Base-by-base conservation (phyloP, 1,284 basidiomycete genomes). In the Phaffia rhodozyma region DNA sequence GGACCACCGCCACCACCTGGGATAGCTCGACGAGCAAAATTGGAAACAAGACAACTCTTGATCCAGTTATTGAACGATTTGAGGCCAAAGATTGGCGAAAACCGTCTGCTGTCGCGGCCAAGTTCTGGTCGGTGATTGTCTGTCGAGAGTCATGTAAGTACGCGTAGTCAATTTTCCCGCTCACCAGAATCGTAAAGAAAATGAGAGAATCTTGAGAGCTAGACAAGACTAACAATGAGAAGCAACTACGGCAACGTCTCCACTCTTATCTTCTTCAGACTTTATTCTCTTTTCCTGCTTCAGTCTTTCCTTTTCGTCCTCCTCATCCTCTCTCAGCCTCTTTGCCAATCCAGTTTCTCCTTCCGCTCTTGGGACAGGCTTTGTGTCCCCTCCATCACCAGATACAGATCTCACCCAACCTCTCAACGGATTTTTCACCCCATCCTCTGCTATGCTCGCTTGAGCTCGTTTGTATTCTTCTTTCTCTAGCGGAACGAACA, bases 61-160 rank as follows among this genome's bases (percentile, higher is more conserved):
- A 97, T 86, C 93, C 96, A 99, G 77, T 99, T 98, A 78, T 99
- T 99, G 79, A 97, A 98, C 74, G 84, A 89, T 75, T 94, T 93
- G 63, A 99, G 81, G 27, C 91, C 92, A 65, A 97, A 91, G 72
- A 98, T 99, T 43, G 92, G 91, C 6, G 92, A 97, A n/a, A 86
- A 84, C 68, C 84, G 82, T 48, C 96, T 86, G 68, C 87, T 84
- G 11, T 84, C 79, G 34, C 91, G 82, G 60, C 91, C 92, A 16
- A 94, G 86, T 66, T 99, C 92, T 4, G 89, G 90, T 13, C 96
- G 84, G 53, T 84, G 82, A 74, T 98, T 98, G 77, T 98, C 89
- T 93, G 70, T 57, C 60, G 60, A 20, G 11, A 38, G 48, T 55
- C 13, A 9, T 7, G 18, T 18, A 27, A 47, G 32, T 32, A 32